Evolutionary conservation across 2,329 filamentous ascomycete species (phyloP), one percentile per base, ranked within the genome.

Genomic region (Pyrenochaeta sp.): DNA sequence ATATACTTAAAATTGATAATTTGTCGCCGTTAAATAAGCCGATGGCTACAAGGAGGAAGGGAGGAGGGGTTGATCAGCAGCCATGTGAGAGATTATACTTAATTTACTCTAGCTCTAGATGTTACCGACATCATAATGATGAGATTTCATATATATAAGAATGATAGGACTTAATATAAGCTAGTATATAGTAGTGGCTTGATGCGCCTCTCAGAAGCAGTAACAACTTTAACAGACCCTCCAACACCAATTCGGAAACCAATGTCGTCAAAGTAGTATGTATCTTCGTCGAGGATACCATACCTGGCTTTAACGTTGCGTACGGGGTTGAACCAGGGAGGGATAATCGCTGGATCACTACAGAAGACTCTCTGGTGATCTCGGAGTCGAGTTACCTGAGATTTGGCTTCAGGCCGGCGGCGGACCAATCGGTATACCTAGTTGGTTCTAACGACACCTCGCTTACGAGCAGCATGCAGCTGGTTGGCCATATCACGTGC

Each of bases 181-280:
- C n/a, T n/a, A n/a, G n/a, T n/a, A n/a, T n/a, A n/a, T n/a, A n/a
- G n/a, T n/a, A 47, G 18, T 35, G 37, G 52, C 29, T 45, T 45
- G 18, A 27, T 6, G 17, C 45, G 39, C 23, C 45, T 52, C 23
- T 51, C 35, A 31, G 43, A 54, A 11, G 32, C 45, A 27, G 46
- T 61, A 12, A 58, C 51, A 10, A 58, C 49, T 29, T 54, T 58
- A 27, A 27, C 23, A 27, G 23, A 5, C 23, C 23, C 40, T 47
- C n/a, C 23, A 33, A 62, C 31, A 15, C 60, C 57, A 12, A 60
- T 60, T 33, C 15, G 12, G 37, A 60, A 60, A 46, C 53, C 42
- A 49, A 49, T 60, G 40, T 60, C 45, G 29, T 56, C 29, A 37
- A 56, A 53, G 45, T 59, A 56, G 31, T 56, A 56, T n/a, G 40